Conservation (phyloP, 1,139 yeast species). For the Pneumocystis jirovecii region DNA sequence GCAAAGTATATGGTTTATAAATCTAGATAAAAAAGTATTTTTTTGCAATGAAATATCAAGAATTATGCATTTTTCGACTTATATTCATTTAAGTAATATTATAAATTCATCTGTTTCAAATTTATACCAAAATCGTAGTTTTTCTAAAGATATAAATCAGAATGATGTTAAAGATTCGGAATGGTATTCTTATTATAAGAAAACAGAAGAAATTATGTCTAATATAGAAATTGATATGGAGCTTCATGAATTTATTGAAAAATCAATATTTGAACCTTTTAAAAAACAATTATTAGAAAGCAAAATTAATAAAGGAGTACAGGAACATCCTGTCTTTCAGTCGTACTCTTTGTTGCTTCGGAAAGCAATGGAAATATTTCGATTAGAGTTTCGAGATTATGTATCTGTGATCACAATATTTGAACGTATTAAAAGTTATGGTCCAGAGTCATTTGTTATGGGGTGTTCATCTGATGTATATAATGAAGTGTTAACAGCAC, state of each 20-base stretch:
- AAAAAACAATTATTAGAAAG: background rate
- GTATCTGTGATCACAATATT: conserved; percentile 29
- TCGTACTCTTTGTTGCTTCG: conserved; percentile 17
- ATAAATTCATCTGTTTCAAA: background rate
- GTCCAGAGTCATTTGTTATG: conserved; percentile 26
- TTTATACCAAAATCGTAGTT: background rate
- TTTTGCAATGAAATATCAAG: background rate
- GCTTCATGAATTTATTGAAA: background rate
- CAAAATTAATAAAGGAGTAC: background rate
- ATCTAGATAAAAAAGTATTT: background rate
- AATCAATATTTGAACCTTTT: background rate
- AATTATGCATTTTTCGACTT: background rate
- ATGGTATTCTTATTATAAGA: background rate
- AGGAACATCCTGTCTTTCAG: background rate
- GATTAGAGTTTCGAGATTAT: conserved; percentile 24
- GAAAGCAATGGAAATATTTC: conserved; percentile 19
- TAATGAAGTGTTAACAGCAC: conserved; percentile 26
- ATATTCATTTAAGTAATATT: background rate
- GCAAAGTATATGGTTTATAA: background rate
- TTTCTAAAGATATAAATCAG: background rate
- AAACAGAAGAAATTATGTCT: background rate
- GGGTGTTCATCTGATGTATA: conserved; percentile 30
- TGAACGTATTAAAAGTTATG: conserved; percentile 25
- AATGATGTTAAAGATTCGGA: background rate
- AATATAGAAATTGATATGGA: background rate